phyloP scores from a whole-genome alignment of 768 basidiomycete genomes.

The Xerocomus brunneocitrinus region DNA sequence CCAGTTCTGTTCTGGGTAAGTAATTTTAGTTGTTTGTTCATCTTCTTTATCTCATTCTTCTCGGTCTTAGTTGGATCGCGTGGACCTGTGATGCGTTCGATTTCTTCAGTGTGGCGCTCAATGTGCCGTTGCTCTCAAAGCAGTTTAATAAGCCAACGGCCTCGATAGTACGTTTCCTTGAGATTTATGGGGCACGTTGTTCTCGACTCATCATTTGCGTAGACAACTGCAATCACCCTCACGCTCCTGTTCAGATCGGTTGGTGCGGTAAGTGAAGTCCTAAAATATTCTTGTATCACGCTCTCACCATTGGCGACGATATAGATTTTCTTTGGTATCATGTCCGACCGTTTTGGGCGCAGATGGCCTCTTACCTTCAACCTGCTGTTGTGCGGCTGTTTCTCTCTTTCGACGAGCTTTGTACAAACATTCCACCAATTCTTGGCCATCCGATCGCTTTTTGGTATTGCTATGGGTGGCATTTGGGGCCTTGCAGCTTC shows the following conservation, averaged over 20 bases:
- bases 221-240: slow-evolving; percentile 84
- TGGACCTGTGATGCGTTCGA: slow-evolving; percentile 88
- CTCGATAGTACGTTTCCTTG: slow-evolving; percentile 38
- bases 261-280: slow-evolving; percentile 48
- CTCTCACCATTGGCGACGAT: neutral
- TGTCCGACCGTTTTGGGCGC: slow-evolving; percentile 84
- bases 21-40: neutral
- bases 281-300: neutral
- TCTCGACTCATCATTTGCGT: neutral
- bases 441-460: slow-evolving; percentile 74
- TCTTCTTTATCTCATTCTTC: neutral
- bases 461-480: slow-evolving; percentile 86
- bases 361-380: slow-evolving; percentile 90
- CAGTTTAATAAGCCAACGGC: slow-evolving; percentile 45
- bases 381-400: slow-evolving; percentile 60
- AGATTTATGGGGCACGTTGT: neutral
- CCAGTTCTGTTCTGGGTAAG: slow-evolving; percentile 54
- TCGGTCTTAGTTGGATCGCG: slow-evolving; percentile 60
- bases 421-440: slow-evolving; percentile 72
- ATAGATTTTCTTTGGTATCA: slow-evolving; percentile 69
- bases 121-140: slow-evolving; percentile 40
- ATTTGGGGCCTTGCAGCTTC: slow-evolving; percentile 85
- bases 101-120: slow-evolving; percentile 75
- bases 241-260: slow-evolving; percentile 85
- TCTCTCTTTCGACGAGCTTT: slow-evolving; percentile 82